Percentiles rank a stretch among this genome's conserved stretches.
Evolutionary conservation across 148 eudicot genomes (phyloP).

Genomic region (Vaccinium corymbosum): DNA sequence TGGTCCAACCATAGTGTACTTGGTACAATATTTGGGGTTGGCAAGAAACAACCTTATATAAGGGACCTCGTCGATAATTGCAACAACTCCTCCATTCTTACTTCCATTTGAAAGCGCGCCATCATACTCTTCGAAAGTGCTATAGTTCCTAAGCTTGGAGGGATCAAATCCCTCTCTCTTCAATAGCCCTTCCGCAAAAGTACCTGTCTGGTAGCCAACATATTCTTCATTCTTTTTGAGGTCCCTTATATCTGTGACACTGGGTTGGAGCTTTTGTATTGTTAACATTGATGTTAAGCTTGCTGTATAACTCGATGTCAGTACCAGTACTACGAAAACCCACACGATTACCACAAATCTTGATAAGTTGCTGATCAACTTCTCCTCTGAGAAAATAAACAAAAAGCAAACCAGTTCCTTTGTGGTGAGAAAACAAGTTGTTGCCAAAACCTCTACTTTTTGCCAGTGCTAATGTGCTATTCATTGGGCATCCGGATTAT

Average conservation of each 20-base stretch:
- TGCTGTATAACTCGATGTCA: constrained; percentile 18
- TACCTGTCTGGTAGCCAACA: constrained; percentile 20
- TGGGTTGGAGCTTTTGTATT: constrained; percentile 16
- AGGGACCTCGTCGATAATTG: constrained; percentile 35
- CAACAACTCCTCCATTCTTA: constrained; percentile 16
- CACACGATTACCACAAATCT: constrained; percentile 4
- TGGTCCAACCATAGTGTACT: constrained; percentile 32
- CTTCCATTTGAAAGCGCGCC: constrained; percentile 31
- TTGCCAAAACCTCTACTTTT: neutral
- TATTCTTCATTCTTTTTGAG: constrained; percentile 8
- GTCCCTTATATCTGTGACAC: constrained; percentile 8
- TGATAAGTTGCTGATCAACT: constrained; percentile 1
- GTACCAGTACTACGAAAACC: neutral
- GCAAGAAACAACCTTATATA: constrained; percentile 31
- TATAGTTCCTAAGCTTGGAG: constrained; percentile 1
- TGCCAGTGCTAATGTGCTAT: neutral
- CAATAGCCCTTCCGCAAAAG: constrained; percentile 13
- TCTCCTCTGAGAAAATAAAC: neutral
- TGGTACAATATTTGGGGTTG: constrained; percentile 23
- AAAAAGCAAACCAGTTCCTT: neutral
- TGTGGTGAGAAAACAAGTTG: neutral
- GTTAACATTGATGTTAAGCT: constrained; percentile 23
- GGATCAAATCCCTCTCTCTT: neutral
- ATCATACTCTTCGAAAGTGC: constrained; percentile 20
- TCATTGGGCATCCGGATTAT: too few species aligned